A percentile compares a stretch with the other conserved stretches of the same genome.
Conservation (phyloP, 2,329 filamentous ascomycete genomes). For the Alternaria gansuensis region DNA sequence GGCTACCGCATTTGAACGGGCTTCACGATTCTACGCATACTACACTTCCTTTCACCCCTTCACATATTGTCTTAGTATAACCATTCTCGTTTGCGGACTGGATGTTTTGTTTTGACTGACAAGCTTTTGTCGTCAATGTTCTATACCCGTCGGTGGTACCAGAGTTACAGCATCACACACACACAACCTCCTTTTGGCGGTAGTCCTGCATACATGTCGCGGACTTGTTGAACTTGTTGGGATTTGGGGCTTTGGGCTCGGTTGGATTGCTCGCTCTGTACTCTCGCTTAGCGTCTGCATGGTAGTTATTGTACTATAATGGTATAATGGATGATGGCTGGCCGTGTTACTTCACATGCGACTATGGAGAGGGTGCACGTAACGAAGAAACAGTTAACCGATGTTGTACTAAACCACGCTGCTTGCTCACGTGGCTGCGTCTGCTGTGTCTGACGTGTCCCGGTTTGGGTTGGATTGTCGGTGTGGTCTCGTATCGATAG, state of each 20-base stretch:
- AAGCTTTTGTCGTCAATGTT: slow-evolving; percentile 2
- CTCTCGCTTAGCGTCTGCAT: slow-evolving; percentile 15
- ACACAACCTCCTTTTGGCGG: slow-evolving; percentile 2
- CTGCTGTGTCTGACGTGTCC: not conserved
- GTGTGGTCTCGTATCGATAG: slow-evolving; percentile 10
- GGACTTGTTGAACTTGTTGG: slow-evolving; percentile 2
- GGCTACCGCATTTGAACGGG: slow-evolving; percentile 29
- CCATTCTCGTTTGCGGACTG: slow-evolving; percentile 1
- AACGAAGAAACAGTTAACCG: not conserved
- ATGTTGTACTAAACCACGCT: slow-evolving; percentile 17
- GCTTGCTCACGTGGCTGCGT: slow-evolving; percentile 20
- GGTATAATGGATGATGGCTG: slow-evolving; percentile 40
- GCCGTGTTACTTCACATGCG: slow-evolving; percentile 11
- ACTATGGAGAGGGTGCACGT: not conserved
- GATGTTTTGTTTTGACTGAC: slow-evolving; percentile 1
- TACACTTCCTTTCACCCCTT: slow-evolving; percentile 23
- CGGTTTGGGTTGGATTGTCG: not conserved
- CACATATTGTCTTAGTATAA: slow-evolving; percentile 25
- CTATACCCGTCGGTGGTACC: slow-evolving; percentile 16
- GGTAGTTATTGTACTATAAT: slow-evolving; percentile 40
- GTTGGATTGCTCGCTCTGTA: slow-evolving; percentile 26
- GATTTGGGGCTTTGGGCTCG: slow-evolving; percentile 19
- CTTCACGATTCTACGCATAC: slow-evolving; percentile 32
- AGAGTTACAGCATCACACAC: not conserved
- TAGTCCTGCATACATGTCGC: not conserved